These are phyloP conservation scores for Thelephora terrestris DNA, from an alignment of 1,284 basidiomycete species.

Conservation along the genomic window DNA sequence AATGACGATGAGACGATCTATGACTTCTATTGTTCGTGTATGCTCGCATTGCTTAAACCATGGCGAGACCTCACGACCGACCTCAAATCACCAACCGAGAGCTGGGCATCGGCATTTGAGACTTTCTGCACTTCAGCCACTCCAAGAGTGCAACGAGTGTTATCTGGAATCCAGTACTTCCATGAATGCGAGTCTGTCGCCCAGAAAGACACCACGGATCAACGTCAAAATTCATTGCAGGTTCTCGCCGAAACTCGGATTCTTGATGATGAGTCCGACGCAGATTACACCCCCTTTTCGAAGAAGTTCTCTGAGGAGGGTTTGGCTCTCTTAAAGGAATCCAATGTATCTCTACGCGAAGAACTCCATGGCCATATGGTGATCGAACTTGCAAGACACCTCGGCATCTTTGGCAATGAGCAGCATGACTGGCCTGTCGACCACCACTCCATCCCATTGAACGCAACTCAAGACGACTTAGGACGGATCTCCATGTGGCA, in stretches of 20 bases:
- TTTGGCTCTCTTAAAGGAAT: conserved; percentile 2
- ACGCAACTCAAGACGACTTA: too few species aligned
- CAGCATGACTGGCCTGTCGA: not conserved
- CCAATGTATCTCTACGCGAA: conserved; percentile 7
- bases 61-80: conserved; percentile 25
- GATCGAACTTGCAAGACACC: conserved; percentile 5
- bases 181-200: conserved; percentile 17
- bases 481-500: too few species aligned
- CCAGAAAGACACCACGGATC: not conserved
- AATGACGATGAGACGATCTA: conserved; percentile 16
- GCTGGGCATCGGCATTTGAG: conserved; percentile 18
- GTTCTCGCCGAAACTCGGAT: too few species aligned
- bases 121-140: conserved; percentile 7
- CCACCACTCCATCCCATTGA: too few species aligned
- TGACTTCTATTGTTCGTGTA: conserved; percentile 26
- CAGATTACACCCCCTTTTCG: not conserved
- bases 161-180: conserved; percentile 27
- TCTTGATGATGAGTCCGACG: not conserved
- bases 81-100: conserved; percentile 15
- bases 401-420: conserved; percentile 3
- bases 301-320: conserved; percentile 6
- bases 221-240: too few species aligned
- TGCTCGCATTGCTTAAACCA: conserved; percentile 29
- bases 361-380: conserved; percentile 9
- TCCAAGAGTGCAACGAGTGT: conserved; percentile 5